These are phyloP conservation scores for Penicillium sp. DNA, from an alignment of 2,329 filamentous ascomycete species.

Conservation along the genomic window DNA sequence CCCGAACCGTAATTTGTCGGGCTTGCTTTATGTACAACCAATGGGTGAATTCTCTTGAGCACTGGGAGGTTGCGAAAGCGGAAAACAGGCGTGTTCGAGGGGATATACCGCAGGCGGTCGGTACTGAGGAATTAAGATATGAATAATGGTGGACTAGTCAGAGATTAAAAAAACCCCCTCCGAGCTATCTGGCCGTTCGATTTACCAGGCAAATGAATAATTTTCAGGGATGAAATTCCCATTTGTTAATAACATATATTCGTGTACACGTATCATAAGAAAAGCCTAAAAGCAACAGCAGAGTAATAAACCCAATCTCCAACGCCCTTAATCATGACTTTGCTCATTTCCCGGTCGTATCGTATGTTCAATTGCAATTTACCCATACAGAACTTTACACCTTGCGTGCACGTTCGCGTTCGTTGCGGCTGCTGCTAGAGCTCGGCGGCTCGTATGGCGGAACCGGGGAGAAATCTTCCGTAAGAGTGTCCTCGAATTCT, in stretches of 20 bases:
- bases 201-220: neutral
- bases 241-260: slow-evolving; percentile 4
- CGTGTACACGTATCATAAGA: slow-evolving; percentile 17
- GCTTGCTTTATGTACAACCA: too few species aligned
- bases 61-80: too few species aligned
- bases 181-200: neutral
- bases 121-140: too few species aligned
- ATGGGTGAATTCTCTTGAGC: too few species aligned
- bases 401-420: slow-evolving; percentile 17
- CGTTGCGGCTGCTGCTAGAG: slow-evolving; percentile 28
- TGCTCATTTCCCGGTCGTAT: neutral
- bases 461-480: slow-evolving; percentile 29
- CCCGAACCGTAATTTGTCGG: too few species aligned
- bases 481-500: slow-evolving; percentile 19
- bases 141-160: too few species aligned
- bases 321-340: slow-evolving; percentile 2
- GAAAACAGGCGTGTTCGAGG: too few species aligned
- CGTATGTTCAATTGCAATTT: neutral
- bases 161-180: neutral
- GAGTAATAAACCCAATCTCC: neutral
- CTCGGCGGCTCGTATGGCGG: slow-evolving; percentile 32
- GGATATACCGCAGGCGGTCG: too few species aligned
- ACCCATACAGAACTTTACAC: slow-evolving; percentile 16
- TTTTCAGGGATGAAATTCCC: neutral
- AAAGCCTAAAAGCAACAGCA: neutral